A percentile compares a stretch with the other conserved stretches of the same genome.
Conservation (phyloP, 352 stramenopile species). For the Phytophthora pseudosyringae region DNA sequence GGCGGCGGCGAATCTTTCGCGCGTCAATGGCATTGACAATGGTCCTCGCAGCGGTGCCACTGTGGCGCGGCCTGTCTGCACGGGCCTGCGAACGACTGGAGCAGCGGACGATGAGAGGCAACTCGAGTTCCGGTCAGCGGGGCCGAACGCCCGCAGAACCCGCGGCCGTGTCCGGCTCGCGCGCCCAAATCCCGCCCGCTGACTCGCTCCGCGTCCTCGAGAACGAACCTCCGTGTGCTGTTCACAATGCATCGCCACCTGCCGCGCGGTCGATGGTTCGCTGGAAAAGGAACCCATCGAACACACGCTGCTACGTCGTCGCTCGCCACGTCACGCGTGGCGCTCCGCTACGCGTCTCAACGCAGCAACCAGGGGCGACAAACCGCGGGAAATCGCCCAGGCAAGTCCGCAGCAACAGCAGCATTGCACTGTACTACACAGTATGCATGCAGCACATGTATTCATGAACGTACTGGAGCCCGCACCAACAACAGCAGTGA, state of each 20-base stretch:
- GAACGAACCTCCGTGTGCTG: neutral
- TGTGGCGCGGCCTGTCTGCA: slow-evolving; percentile 30
- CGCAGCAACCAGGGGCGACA: slow-evolving; percentile 3
- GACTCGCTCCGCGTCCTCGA: neutral
- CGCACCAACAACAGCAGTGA: neutral
- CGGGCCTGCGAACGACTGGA: slow-evolving; percentile 30
- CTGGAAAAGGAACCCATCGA: slow-evolving; percentile 27
- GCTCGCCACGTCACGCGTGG: slow-evolving; percentile 7
- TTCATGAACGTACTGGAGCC: too few relatives aligned
- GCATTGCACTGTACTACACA: neutral
- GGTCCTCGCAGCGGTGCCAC: slow-evolving; percentile 9
- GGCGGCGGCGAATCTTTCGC: neutral
- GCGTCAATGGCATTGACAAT: neutral
- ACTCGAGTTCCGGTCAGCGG: slow-evolving; percentile 22
- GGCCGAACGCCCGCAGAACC: slow-evolving; percentile 30
- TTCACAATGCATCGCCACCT: neutral
- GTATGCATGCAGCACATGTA: too few relatives aligned
- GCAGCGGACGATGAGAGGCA: slow-evolving; percentile 14
- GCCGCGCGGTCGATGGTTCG: slow-evolving; percentile 13
- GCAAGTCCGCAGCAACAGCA: neutral
- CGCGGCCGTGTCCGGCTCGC: slow-evolving; percentile 7
- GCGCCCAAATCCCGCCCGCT: slow-evolving; percentile 12
- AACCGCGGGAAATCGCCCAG: neutral
- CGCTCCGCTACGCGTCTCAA: slow-evolving; percentile 14
- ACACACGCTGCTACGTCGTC: slow-evolving; percentile 18